Evolutionary conservation across 2,329 filamentous ascomycete genomes (phyloP).

Genomic region (Rhinocladiella mackenziei): DNA sequence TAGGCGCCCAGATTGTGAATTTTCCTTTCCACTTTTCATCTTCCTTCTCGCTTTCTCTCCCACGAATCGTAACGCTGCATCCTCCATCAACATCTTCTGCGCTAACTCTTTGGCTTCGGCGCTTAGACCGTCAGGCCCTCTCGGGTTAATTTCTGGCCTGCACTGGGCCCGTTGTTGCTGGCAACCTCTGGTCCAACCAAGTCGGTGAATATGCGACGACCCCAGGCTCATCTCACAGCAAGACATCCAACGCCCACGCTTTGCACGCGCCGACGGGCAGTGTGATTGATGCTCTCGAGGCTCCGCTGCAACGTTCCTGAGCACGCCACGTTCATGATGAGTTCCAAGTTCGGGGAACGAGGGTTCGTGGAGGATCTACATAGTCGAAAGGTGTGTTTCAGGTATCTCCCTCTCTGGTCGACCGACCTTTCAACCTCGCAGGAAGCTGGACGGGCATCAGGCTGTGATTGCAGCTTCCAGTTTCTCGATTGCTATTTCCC

Average conservation of each 20-base stretch:
- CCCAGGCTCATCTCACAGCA: constrained; percentile 8
- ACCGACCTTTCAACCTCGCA: not conserved
- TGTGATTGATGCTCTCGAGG: constrained; percentile 17
- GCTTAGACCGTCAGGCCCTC: constrained; percentile 16
- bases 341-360: not conserved
- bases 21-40: constrained; percentile 7
- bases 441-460: constrained; percentile 11
- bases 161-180: constrained; percentile 15
- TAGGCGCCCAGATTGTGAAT: too few relatives aligned
- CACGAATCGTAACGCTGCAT: constrained; percentile 15
- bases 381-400: constrained; percentile 10
- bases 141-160: constrained; percentile 14
- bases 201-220: constrained; percentile 7
- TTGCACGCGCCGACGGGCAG: constrained; percentile 15
- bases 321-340: not conserved
- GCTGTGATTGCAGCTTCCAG: constrained; percentile 14
- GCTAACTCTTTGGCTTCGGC: constrained; percentile 16
- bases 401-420: not conserved
- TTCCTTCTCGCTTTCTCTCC: constrained; percentile 9
- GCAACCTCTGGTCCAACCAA: constrained; percentile 24
- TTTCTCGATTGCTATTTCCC: constrained; percentile 8
- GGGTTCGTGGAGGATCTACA: not conserved
- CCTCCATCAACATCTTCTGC: constrained; percentile 8
- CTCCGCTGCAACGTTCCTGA: constrained; percentile 9
- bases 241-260: constrained; percentile 2